Evolutionary conservation across 2,329 filamentous ascomycete genomes (phyloP).

Genomic region (Proliferodiscus dingleyae): DNA sequence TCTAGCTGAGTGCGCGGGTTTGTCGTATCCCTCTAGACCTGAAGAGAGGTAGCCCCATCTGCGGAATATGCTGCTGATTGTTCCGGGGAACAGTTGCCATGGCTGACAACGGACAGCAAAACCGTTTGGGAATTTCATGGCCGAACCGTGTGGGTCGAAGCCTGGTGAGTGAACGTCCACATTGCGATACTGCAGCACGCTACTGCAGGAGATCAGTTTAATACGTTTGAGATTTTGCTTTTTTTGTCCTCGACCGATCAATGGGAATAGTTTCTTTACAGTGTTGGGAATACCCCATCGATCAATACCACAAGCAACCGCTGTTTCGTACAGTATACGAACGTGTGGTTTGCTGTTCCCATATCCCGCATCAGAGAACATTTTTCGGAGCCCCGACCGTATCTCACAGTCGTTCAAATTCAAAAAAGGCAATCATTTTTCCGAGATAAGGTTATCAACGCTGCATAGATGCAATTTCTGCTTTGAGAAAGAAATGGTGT

Average conservation of each 20-base stretch:
- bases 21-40: background rate
- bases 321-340: too few species aligned
- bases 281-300: too few species aligned
- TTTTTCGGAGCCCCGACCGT: too few species aligned
- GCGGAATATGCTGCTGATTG: background rate
- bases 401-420: too few species aligned
- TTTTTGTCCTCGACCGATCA: background rate
- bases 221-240: background rate
- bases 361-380: too few species aligned
- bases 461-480: too few species aligned
- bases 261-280: background rate
- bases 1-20: too few species aligned
- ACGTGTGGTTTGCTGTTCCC: too few species aligned
- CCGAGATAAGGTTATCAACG: too few species aligned
- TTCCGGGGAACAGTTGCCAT: background rate
- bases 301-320: too few species aligned
- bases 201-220: background rate
- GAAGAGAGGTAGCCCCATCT: background rate
- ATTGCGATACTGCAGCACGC: background rate
- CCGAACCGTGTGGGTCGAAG: background rate
- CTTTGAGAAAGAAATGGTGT: too few species aligned
- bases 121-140: background rate
- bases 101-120: background rate
- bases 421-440: too few species aligned
- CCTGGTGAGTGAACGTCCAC: background rate